phyloP scores from a whole-genome alignment of 176 grass and related monocot species.

The Triticum timopheevii region DNA sequence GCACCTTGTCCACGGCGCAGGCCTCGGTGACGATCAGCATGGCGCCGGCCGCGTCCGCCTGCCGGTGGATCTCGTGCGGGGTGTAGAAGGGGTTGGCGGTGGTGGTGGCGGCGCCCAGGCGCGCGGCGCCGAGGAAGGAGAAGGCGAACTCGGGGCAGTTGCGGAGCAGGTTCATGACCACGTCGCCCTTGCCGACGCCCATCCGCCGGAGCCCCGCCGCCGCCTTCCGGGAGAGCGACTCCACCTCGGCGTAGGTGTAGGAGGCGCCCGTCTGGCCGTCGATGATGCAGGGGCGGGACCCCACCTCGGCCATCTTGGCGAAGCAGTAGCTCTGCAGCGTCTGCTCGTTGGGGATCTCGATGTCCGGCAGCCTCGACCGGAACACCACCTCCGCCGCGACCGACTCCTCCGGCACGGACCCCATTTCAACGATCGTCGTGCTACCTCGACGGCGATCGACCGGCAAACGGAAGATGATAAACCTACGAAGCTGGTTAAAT shows the following conservation, averaged over 20 bases:
- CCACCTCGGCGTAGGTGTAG: slow-evolving; percentile 63
- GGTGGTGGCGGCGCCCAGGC: slow-evolving; percentile 65
- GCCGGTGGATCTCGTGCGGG: slow-evolving; percentile 72
- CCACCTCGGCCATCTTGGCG: slow-evolving; percentile 38
- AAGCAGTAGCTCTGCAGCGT: slow-evolving; percentile 80
- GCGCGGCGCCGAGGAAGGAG: slow-evolving; percentile 56
- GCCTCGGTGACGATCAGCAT: slow-evolving; percentile 74
- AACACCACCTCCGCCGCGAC: slow-evolving; percentile 38
- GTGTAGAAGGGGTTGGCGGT: slow-evolving; percentile 84
- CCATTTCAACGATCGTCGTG: slow-evolving; percentile 15
- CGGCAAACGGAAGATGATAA: background rate
- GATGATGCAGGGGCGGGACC: slow-evolving; percentile 52
- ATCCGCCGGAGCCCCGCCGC: slow-evolving; percentile 47
- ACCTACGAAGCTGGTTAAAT: background rate
- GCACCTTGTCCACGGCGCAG: slow-evolving; percentile 69
- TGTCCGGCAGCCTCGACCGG: slow-evolving; percentile 75
- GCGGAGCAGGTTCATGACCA: slow-evolving; percentile 78
- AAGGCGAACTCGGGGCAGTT: slow-evolving; percentile 84
- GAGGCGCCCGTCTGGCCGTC: slow-evolving; percentile 50
- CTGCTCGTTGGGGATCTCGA: slow-evolving; percentile 55
- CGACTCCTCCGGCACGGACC: slow-evolving; percentile 27
- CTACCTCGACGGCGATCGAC: background rate
- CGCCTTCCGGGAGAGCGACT: slow-evolving; percentile 22
- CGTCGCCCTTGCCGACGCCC: slow-evolving; percentile 59
- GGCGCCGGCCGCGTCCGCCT: slow-evolving; percentile 51